Evolutionary conservation across 495 filamentous ascomycete genomes (phyloP).

Genomic region (Trichoderma erinaceum): DNA sequence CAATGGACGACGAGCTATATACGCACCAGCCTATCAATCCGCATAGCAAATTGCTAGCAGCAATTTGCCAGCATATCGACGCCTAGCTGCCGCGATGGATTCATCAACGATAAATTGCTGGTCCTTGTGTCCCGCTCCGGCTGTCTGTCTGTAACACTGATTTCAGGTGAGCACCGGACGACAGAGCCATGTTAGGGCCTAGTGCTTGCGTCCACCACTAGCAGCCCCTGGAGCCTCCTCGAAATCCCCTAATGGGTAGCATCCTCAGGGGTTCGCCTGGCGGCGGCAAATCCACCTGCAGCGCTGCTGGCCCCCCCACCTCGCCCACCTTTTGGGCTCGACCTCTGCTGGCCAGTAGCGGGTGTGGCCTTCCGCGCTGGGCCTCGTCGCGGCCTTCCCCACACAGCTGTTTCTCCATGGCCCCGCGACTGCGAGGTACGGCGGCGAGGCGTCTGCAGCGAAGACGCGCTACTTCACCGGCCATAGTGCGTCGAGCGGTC

Average conservation of each 20-base stretch:
- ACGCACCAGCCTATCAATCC: too few species aligned
- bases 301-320: conserved; percentile 5
- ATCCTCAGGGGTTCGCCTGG: conserved; percentile 1
- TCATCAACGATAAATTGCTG: background rate
- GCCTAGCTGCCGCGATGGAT: background rate
- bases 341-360: background rate
- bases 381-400: conserved; percentile 11
- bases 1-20: too few species aligned
- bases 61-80: too few species aligned
- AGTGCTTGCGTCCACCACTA: conserved; percentile 7
- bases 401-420: conserved; percentile 12
- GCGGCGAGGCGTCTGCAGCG: background rate
- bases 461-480: background rate
- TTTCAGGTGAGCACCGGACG: conserved; percentile 10
- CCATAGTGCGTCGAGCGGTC: background rate
- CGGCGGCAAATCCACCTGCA: conserved; percentile 12
- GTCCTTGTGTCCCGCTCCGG: conserved; percentile 10
- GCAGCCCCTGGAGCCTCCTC: background rate
- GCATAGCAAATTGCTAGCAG: too few species aligned
- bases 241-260: background rate
- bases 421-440: conserved; percentile 7
- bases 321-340: background rate
- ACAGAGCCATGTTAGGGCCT: conserved; percentile 9
- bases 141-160: conserved; percentile 5
- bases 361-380: conserved; percentile 12